Evolutionary conservation across 129 eudicot genomes (phyloP).

Genomic region (Flaveria ramosissima): DNA sequence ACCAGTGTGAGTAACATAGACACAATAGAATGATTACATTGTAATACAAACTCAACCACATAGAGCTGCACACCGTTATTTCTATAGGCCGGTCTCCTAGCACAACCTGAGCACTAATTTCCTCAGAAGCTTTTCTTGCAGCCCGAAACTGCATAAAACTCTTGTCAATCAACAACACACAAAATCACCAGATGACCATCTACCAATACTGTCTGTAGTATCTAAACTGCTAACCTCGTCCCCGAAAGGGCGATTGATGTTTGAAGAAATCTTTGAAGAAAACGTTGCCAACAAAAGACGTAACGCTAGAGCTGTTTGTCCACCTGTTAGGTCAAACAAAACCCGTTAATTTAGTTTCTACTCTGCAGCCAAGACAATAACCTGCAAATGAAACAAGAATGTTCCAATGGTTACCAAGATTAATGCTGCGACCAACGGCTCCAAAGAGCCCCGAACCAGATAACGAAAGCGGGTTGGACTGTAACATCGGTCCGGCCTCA

Average conservation of each 20-base stretch:
- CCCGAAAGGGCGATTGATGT: constrained; percentile 81
- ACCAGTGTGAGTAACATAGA: neutral
- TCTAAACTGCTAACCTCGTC: constrained; percentile 55
- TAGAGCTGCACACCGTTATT: constrained; percentile 64
- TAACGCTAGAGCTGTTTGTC: constrained; percentile 82
- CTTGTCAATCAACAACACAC: neutral
- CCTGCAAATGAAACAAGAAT: constrained; percentile 6
- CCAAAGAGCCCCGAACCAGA: constrained; percentile 79
- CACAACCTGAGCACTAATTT: constrained; percentile 83
- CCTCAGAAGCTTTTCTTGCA: constrained; percentile 82
- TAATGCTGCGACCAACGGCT: constrained; percentile 86
- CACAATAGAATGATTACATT: neutral
- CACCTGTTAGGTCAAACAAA: constrained; percentile 46
- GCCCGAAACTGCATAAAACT: constrained; percentile 66
- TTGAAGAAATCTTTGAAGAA: constrained; percentile 80
- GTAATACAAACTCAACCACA: neutral
- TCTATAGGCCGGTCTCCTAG: constrained; percentile 95
- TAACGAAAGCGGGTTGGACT: constrained; percentile 70
- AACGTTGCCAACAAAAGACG: constrained; percentile 71
- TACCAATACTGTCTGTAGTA: no score
- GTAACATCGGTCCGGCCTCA: constrained; percentile 46
- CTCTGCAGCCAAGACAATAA: constrained; percentile 6
- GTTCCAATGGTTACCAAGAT: constrained; percentile 54
- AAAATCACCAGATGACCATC: neutral
- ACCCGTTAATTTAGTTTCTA: neutral